phyloP scores from a whole-genome alignment of 495 filamentous ascomycete genomes.

The Podospora appendiculata region DNA sequence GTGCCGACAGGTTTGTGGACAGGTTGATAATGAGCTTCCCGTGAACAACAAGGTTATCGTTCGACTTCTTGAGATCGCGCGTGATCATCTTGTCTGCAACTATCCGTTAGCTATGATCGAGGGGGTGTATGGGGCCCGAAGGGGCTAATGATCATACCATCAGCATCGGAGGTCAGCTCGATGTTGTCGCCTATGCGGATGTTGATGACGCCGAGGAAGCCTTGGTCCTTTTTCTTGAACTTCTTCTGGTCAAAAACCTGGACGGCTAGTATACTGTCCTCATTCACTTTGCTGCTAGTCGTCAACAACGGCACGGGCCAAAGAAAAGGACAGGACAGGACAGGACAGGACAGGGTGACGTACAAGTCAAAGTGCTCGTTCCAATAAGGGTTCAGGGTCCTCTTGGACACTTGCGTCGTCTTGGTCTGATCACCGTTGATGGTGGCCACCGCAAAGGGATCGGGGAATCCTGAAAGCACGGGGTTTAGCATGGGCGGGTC shows the following conservation, averaged over 20 bases:
- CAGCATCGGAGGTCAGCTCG: conserved; percentile 78
- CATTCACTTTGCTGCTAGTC: conserved; percentile 62
- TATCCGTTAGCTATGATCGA: neutral
- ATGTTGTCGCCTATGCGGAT: conserved; percentile 89
- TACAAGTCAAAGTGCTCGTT: conserved; percentile 98
- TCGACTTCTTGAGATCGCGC: conserved; percentile 95
- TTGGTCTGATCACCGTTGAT: conserved; percentile 94
- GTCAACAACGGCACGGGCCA: conserved; percentile 14
- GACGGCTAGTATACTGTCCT: conserved; percentile 92
- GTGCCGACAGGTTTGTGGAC: conserved; percentile 68
- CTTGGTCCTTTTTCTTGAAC: conserved; percentile 99
- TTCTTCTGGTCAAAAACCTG: conserved; percentile 99
- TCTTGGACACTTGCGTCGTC: conserved; percentile 91
- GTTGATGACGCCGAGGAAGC: conserved; percentile 96
- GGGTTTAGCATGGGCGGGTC: neutral
- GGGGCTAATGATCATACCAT: conserved; percentile 63
- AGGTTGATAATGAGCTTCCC: conserved; percentile 95
- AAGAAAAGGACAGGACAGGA: neutral
- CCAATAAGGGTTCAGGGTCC: conserved; percentile 98
- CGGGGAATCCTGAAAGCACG: conserved; percentile 70
- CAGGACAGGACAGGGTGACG: conserved; percentile 14
- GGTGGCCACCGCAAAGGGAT: conserved; percentile 96
- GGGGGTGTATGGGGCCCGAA: neutral
- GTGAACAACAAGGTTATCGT: conserved; percentile 94
- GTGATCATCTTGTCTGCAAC: conserved; percentile 81